A percentile compares a stretch with the other conserved stretches of the same genome.
phyloP scores from a whole-genome alignment of 176 grass and related monocot species.

The Oryza australiensis region DNA sequence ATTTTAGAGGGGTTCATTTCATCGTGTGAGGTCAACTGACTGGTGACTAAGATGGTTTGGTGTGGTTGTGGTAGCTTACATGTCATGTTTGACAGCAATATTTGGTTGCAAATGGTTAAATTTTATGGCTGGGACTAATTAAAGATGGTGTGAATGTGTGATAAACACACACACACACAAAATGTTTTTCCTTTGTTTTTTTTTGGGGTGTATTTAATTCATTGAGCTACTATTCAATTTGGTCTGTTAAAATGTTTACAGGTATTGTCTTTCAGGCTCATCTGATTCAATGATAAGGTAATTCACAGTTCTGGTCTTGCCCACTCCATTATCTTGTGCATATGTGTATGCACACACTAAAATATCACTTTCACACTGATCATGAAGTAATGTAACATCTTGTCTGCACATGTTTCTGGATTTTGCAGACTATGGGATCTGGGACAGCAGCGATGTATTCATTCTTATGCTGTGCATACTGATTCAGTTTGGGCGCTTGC shows the following conservation, averaged over 20 bases:
- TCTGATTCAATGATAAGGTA: conserved; percentile 99
- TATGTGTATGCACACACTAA: background rate
- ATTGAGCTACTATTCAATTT: background rate
- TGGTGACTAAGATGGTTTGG: too few species aligned
- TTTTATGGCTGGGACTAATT: too few species aligned
- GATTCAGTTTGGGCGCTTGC: conserved; percentile 97
- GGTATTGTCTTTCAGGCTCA: conserved; percentile 91
- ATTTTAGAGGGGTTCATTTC: too few species aligned
- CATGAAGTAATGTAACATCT: background rate
- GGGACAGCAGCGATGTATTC: conserved; percentile 94
- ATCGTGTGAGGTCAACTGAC: too few species aligned
- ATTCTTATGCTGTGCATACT: conserved; percentile 98
- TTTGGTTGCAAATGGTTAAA: too few species aligned
- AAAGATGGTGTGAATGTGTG: too few species aligned
- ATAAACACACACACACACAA: background rate
- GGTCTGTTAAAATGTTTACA: conserved; percentile 41
- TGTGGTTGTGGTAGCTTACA: too few species aligned
- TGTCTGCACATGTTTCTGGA: conserved; percentile 28
- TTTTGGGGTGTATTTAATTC: background rate
- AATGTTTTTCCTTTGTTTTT: background rate
- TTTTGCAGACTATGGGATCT: conserved; percentile 90
- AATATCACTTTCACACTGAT: background rate
- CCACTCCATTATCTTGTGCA: background rate
- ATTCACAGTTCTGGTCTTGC: background rate
- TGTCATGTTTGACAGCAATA: too few species aligned